A percentile compares a stretch with the other conserved stretches of the same genome.
Conservation (phyloP, 495 filamentous ascomycete genomes). For the Talaromyces ruber region DNA sequence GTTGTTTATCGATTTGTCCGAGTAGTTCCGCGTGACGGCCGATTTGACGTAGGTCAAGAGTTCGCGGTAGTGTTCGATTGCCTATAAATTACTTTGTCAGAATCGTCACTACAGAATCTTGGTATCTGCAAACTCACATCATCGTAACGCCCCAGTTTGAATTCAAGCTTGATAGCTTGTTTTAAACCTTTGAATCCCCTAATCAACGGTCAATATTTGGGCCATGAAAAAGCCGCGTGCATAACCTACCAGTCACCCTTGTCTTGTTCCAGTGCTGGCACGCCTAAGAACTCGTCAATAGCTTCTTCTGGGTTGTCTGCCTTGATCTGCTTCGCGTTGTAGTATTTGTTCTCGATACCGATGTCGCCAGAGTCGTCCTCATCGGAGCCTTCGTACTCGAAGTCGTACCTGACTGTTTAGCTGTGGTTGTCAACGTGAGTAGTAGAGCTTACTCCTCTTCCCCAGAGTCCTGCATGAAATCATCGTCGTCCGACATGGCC, state of each 20-base stretch:
- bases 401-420: conserved; percentile 64
- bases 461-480: conserved; percentile 98
- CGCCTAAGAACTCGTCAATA: conserved; percentile 80
- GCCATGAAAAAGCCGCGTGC: not conserved
- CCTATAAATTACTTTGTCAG: conserved; percentile 43
- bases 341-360: conserved; percentile 98
- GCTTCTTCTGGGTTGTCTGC: conserved; percentile 76
- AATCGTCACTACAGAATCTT: conserved; percentile 1
- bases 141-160: conserved; percentile 75
- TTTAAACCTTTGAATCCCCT: conserved; percentile 97
- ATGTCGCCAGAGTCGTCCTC: conserved; percentile 83
- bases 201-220: conserved; percentile 12
- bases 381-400: conserved; percentile 90
- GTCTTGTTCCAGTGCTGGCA: conserved; percentile 75
- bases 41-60: conserved; percentile 96
- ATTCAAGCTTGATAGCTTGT: conserved; percentile 95
- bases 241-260: conserved; percentile 78
- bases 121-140: conserved; percentile 46
- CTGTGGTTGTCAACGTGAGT: not conserved
- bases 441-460: conserved; percentile 34
- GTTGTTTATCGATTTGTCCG: conserved; percentile 98
- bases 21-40: conserved; percentile 95
- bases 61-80: conserved; percentile 89
- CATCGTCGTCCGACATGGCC: conserved; percentile 90
- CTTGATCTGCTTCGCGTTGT: conserved; percentile 98